Evolutionary conservation across 495 filamentous ascomycete genomes (phyloP), one percentile per base, ranked within the genome.

Genomic region (Penicillium subrubescens): DNA sequence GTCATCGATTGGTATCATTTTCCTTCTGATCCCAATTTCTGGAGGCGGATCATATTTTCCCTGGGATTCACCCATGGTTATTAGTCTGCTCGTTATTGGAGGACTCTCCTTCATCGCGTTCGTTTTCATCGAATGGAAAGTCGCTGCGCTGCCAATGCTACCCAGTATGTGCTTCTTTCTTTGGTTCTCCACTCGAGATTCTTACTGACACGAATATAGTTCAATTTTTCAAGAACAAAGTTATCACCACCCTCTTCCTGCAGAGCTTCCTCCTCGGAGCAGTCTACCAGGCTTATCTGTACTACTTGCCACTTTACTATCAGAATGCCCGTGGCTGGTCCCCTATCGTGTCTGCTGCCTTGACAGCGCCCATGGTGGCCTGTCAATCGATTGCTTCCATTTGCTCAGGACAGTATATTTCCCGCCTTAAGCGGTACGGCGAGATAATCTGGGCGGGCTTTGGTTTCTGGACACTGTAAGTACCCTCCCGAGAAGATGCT

Each of bases 181-280:
- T 19, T 44, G 5, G 8, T 2, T 7, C 37, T 21, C 21, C 14
- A 19, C 4, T 8, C 17, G 21, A 17, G 25, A 2, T 4, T 15
- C 21, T 52, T 33, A 62, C 69, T 77, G 57, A 75, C 65, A 27
- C 15, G 4, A 31, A 8, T 19, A 15, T 48, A 78, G 82, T 88
- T 44, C 73, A 74, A 17, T 79, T 90, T 57, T 89, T 88, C 70
- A 81, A 79, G 61, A 87, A 82, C 59, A 76, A 68, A 15, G 79
- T 85, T 3, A 76, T 88, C 27, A 73, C 69, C 33, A 76, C 83
- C 8, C 79, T 89, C 2, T 77, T 89, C 50, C 64, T 84, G 5
- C 87, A 90, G 61, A 86, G 82, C 67, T 88, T 88, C 61, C 74
- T 89, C 21, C 79, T 88, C 6, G 87, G 87, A 1, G 79, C 83